Evolutionary conservation across 306 rosid species (phyloP).

Genomic region (Dicorynia guianensis): DNA sequence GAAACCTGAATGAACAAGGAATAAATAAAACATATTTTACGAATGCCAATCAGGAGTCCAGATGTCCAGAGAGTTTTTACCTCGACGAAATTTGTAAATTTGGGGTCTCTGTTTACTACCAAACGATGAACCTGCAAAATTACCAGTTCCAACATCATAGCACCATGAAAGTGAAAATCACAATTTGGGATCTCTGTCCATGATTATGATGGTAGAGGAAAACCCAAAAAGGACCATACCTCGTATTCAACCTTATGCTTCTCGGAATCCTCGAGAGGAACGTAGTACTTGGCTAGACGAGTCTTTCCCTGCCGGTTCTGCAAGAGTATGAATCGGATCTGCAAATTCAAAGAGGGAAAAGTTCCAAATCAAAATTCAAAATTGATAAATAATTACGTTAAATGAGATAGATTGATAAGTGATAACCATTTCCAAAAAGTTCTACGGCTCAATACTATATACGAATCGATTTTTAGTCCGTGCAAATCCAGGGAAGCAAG

Average conservation of each 20-base stretch:
- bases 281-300: slow-evolving; percentile 91
- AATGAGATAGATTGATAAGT: slow-evolving; percentile 15
- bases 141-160: slow-evolving; percentile 23
- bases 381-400: background rate
- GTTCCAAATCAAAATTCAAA: background rate
- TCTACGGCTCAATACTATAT: background rate
- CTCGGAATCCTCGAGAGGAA: slow-evolving; percentile 96
- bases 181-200: background rate
- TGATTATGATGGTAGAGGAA: background rate
- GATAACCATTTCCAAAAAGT: slow-evolving; percentile 39
- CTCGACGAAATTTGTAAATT: slow-evolving; percentile 96
- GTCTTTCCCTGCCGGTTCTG: slow-evolving; percentile 97
- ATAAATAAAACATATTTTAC: no score
- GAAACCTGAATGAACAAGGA: background rate
- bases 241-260: slow-evolving; percentile 99
- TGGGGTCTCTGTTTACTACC: slow-evolving; percentile 98
- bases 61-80: slow-evolving; percentile 39
- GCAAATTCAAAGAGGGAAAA: slow-evolving; percentile 35
- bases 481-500: background rate
- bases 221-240: slow-evolving; percentile 50
- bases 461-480: background rate
- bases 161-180: no score
- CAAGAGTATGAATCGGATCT: slow-evolving; percentile 97
- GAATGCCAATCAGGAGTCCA: background rate
- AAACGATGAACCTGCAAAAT: slow-evolving; percentile 84